Evolutionary conservation across 2,329 filamentous ascomycete genomes (phyloP).

Genomic region (Trichoderma sp.): DNA sequence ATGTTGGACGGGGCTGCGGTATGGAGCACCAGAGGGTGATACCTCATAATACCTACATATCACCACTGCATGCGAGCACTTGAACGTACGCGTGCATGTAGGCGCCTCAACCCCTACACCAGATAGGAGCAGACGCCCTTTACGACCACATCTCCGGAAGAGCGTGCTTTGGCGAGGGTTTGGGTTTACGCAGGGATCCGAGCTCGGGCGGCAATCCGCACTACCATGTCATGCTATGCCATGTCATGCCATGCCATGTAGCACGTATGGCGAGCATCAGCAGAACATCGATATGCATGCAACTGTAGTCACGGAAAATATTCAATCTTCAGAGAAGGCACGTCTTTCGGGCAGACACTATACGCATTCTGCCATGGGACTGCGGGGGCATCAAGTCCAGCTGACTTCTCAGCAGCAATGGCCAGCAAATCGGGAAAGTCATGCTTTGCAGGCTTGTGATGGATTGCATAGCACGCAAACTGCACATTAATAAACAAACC

Average conservation of each 20-base stretch:
- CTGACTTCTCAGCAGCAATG: conserved; percentile 14
- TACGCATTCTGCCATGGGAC: neutral
- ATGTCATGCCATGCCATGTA: conserved; percentile 21
- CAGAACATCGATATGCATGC: conserved; percentile 24
- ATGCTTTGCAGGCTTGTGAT: conserved; percentile 16
- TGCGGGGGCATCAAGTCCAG: conserved; percentile 23
- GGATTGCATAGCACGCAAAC: conserved; percentile 15
- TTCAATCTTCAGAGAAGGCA: neutral
- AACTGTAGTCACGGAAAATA: conserved; percentile 22
- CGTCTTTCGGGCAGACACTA: neutral
- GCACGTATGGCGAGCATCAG: conserved; percentile 22
- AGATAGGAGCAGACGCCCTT: conserved; percentile 2
- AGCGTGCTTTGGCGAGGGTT: conserved; percentile 18
- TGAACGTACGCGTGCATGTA: neutral
- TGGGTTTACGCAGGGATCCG: conserved; percentile 22
- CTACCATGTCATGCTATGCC: conserved; percentile 3
- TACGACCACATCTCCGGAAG: neutral
- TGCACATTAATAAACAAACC: conserved; percentile 5
- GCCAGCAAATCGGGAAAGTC: conserved; percentile 4
- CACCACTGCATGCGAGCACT: conserved; percentile 9
- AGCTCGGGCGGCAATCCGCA: conserved; percentile 17
- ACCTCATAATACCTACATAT: neutral
- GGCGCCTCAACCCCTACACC: neutral
- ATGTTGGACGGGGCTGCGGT: neutral
- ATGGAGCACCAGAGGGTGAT: conserved; percentile 1